Evolutionary conservation across 108 stramenopile genomes (phyloP).

Genomic region (Pseudonitzschia pungens): DNA sequence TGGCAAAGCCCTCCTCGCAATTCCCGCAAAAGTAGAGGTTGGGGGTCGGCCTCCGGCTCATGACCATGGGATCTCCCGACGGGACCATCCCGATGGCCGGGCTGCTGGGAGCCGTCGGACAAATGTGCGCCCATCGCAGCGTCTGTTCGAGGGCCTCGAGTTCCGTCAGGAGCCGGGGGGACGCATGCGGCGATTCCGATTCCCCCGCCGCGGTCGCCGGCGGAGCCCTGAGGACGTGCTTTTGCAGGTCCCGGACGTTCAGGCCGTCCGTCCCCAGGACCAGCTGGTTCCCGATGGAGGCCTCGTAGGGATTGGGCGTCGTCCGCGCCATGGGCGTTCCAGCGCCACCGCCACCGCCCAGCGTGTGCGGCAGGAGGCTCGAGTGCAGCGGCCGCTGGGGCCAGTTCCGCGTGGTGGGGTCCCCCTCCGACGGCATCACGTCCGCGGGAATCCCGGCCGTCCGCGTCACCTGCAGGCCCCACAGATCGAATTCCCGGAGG

Average conservation of each 20-base stretch:
- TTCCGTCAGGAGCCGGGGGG: slow-evolving; percentile 27
- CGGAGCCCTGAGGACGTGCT: slow-evolving; percentile 32
- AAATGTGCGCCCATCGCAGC: slow-evolving; percentile 68
- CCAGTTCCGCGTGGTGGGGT: slow-evolving; percentile 88
- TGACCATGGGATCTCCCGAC: slow-evolving; percentile 79
- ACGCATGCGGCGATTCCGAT: slow-evolving; percentile 13
- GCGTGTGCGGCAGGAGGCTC: slow-evolving; percentile 53
- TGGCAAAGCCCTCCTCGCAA: slow-evolving; percentile 20
- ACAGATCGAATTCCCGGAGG: slow-evolving; percentile 65
- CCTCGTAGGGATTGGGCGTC: slow-evolving; percentile 81
- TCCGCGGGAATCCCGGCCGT: slow-evolving; percentile 70
- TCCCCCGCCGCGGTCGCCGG: slow-evolving; percentile 1
- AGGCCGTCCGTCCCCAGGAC: slow-evolving; percentile 77
- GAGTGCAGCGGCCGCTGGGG: slow-evolving; percentile 83
- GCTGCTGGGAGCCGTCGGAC: slow-evolving; percentile 87
- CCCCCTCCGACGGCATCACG: slow-evolving; percentile 70
- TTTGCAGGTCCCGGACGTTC: slow-evolving; percentile 69
- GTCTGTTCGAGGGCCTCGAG: slow-evolving; percentile 64
- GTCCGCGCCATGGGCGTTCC: slow-evolving; percentile 26
- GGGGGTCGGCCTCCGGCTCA: slow-evolving; percentile 45
- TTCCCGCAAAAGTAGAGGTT: slow-evolving; percentile 51
- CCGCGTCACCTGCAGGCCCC: slow-evolving; percentile 47
- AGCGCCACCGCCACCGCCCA: slow-evolving; percentile 10
- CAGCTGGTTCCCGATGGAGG: slow-evolving; percentile 26
- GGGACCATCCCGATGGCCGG: slow-evolving; percentile 42